Base-by-base conservation (phyloP, 768 basidiomycete genomes). In the Lactifluus subvellereus region DNA sequence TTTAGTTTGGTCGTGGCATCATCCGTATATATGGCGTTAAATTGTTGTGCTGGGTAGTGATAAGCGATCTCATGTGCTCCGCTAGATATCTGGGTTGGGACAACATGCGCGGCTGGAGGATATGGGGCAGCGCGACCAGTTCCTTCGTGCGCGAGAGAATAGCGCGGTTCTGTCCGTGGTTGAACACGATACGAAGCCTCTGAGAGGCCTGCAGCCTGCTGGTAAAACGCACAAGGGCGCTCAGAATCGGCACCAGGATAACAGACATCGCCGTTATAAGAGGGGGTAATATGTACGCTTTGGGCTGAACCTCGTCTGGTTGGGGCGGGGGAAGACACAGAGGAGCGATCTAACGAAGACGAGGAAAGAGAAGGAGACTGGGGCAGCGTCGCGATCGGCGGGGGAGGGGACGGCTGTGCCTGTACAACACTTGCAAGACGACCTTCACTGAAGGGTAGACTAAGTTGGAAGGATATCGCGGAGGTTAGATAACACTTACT, bases 1-100 rank as follows among this genome's bases (percentile, higher is more conserved):
- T 83, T 86, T 60, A 91, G 78, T 74, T 91, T 91, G 0, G 88
- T 90, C 1, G 88, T 82, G 0, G 89, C 89, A 67, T 91, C 89
- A 72, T 89, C 87, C 0, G 89, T 91, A 74, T 86, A 77, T 35
- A 78, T 74, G 61, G 80, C 74, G 50, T 75, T 64, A 54, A 74
- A 75, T 33, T 74, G 72, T 43, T 67, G 73, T 61, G 75, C 75
- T 7, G 78, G 75, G 55, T 76, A 72, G 18, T 77, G 71, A 67
- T 76, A 76, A 6, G 73, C 59, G 52, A 75, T 71, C 64, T 64
- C 61, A 51, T 71, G 53, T 56, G 52, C 20, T 7, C 48, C 59
- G 45, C 56, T 35, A 45, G 63, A 62, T 61, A 61, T 51, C 57
- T 69, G 66, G 43, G 63, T 66, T 37, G 71, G 71, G 22, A 71